Conservation (phyloP, 306 rosid genomes). For the Luffa acutangula region DNA sequence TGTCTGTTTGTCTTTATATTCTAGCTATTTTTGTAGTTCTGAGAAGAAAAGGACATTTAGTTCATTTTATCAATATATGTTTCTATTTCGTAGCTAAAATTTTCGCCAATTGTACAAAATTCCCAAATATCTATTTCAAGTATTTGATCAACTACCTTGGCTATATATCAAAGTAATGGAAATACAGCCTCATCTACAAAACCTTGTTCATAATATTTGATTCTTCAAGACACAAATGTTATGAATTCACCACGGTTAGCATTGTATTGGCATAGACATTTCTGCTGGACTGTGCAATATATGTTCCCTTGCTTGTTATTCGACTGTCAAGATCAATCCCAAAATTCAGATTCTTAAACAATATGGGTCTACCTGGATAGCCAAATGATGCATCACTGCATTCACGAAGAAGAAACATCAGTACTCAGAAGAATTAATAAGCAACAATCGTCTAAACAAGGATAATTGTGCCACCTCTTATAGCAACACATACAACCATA, state of each 20-base stretch:
- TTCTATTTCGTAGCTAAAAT: background rate
- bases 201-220: background rate
- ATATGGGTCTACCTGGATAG: too few relatives aligned
- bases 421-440: too few relatives aligned
- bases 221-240: background rate
- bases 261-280: background rate
- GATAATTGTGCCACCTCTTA: too few relatives aligned
- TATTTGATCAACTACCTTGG: background rate
- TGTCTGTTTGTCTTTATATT: background rate
- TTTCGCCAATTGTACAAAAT: background rate
- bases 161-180: background rate
- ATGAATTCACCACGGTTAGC: background rate
- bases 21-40: background rate
- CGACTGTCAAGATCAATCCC: too few relatives aligned
- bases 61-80: background rate
- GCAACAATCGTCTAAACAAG: too few relatives aligned
- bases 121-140: background rate
- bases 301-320: too few relatives aligned
- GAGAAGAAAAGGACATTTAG: background rate
- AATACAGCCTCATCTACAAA: background rate
- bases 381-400: too few relatives aligned
- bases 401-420: too few relatives aligned
- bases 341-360: too few relatives aligned
- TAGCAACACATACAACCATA: too few relatives aligned
- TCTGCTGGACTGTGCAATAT: background rate